Base-by-base conservation (phyloP, 225 moss, liverwort and hornwort genomes). In the Bryoerythrophyllum caledonicum region DNA sequence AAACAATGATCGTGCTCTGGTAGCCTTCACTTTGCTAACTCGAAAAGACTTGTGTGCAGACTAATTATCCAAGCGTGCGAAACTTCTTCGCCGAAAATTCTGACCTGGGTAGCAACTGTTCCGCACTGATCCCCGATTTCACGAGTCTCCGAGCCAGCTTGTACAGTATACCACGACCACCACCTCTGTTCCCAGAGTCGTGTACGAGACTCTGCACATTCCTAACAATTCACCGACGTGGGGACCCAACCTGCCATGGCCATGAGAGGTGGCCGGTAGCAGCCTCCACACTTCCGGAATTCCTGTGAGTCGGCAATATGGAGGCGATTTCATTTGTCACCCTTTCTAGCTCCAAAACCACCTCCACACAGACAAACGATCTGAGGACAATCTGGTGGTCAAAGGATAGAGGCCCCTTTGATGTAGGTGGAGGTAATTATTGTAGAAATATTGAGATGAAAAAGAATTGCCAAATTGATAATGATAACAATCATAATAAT, bases 211-310 rank as follows among this genome's bases (percentile, higher is more conserved):
- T 46, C 15, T 24, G 59, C 59, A 59, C n/a, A 63, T 1, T 16
- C 17, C 16, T 26, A 9, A 46, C 17, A 30, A 12, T 63, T 7
- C 24, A 24, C 9, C 55, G 25, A 70, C 25, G 1, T 2, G 17
- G 26, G 25, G 56, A 70, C 70, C 70, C 70, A 19, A 57, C 70
- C 70, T 2, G 53, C 38, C 55, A 70, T 70, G 57, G 56, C 41
- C 40, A 25, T 2, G 10, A 40, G 19, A 35, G 54, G 35, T 24
- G 37, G 37, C n/a, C 40, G 7, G 24, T 41, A 3, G 34, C 37
- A 68, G 32, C 16, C 43, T 10, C 12, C 25, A 7, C 12, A 11
- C 19, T 21, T 4, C 56, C 21, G 21, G 21, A 61, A 23, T 14
- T 30, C 6, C 34, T 21, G 21, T 4, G 2, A 30, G 61, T 10